phyloP scores from a whole-genome alignment of 2,329 filamentous ascomycete genomes.

The Penicillium olsonii region DNA sequence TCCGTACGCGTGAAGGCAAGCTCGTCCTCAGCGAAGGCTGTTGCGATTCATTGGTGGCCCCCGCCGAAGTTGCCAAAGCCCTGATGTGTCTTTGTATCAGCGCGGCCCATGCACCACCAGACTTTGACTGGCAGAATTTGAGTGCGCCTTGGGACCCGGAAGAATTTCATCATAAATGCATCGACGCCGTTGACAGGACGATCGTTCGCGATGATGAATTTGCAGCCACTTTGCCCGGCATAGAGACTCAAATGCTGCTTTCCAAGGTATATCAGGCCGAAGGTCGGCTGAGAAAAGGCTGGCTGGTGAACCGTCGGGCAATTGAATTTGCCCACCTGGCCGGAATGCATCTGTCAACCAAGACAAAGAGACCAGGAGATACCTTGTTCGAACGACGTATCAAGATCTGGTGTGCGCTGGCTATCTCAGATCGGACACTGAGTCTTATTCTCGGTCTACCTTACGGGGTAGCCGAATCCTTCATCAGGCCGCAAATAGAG shows the following conservation, averaged over 20 bases:
- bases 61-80: slow-evolving; percentile 43
- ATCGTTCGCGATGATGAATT: slow-evolving; percentile 54
- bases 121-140: slow-evolving; percentile 39
- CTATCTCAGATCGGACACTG: slow-evolving; percentile 51
- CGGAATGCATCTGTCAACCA: slow-evolving; percentile 46
- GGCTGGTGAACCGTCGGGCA: slow-evolving; percentile 54
- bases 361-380: slow-evolving; percentile 27
- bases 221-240: slow-evolving; percentile 52
- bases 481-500: slow-evolving; percentile 32
- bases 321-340: slow-evolving; percentile 56
- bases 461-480: slow-evolving; percentile 39
- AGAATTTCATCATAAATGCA: slow-evolving; percentile 49
- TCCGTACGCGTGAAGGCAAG: slow-evolving; percentile 14
- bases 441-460: slow-evolving; percentile 58
- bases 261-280: slow-evolving; percentile 57
- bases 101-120: slow-evolving; percentile 44
- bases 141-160: slow-evolving; percentile 43
- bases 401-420: slow-evolving; percentile 44
- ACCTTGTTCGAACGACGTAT: slow-evolving; percentile 33
- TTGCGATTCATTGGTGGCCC: slow-evolving; percentile 27
- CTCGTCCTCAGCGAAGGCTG: slow-evolving; percentile 1
- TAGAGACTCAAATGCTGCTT: slow-evolving; percentile 55
- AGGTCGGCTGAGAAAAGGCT: slow-evolving; percentile 57
- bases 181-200: slow-evolving; percentile 49
- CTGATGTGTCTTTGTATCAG: slow-evolving; percentile 49